Percentiles rank a stretch among this genome's conserved stretches.
phyloP scores from a whole-genome alignment of 148 eudicot species.

The Arbutus unedo region DNA sequence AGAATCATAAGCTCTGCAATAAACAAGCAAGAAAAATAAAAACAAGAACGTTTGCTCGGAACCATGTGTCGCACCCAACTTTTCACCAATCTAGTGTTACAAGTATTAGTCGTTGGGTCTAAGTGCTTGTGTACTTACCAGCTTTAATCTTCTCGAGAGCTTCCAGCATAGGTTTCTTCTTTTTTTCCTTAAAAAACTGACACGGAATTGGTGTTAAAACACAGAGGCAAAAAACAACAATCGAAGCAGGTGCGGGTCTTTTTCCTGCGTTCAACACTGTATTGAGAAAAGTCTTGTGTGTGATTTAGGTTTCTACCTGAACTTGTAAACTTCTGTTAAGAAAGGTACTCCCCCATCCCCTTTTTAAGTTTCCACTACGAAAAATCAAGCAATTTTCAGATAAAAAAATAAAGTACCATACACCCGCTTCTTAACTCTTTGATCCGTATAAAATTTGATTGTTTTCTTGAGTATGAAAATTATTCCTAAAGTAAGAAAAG shows the following conservation, averaged over 20 bases:
- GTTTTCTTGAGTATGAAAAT: neutral
- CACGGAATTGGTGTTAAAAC: conserved; percentile 1
- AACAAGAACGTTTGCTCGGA: neutral
- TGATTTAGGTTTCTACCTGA: neutral
- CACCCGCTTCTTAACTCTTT: neutral
- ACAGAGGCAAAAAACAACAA: neutral
- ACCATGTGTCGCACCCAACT: neutral
- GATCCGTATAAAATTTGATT: neutral
- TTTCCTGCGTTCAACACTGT: neutral
- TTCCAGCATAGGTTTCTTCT: conserved; percentile 54
- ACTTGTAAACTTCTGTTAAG: no score
- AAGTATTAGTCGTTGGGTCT: neutral
- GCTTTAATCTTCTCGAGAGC: conserved; percentile 84
- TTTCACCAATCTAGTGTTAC: neutral
- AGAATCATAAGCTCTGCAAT: conserved; percentile 87
- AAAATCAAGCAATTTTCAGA: no score
- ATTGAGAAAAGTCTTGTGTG: neutral
- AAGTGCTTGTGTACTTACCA: conserved; percentile 40
- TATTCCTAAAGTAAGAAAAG: no score
- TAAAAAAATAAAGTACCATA: no score
- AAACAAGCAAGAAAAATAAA: neutral
- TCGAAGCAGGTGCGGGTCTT: neutral
- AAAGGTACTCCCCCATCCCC: no score
- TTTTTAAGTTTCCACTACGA: no score
- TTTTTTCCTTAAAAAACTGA: conserved; percentile 50